A percentile compares a stretch with the other conserved stretches of the same genome.
Evolutionary conservation across 768 basidiomycete genomes (phyloP).

Genomic region (Mycena crocata): DNA sequence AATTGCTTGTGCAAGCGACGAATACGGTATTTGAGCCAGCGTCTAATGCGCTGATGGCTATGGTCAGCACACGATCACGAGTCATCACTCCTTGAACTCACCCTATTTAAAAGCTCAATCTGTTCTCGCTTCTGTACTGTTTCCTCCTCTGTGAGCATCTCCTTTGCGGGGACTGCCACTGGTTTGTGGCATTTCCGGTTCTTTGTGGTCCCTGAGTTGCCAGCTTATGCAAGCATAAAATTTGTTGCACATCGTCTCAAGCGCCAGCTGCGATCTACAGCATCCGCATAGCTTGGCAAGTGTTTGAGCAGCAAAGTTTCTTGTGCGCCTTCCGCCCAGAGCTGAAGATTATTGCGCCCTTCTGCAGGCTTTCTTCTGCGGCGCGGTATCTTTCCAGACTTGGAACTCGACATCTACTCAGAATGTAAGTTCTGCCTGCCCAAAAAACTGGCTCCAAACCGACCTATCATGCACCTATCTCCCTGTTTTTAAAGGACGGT

Average conservation of each 20-base stretch:
- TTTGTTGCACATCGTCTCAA: not conserved
- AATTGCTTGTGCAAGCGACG: not conserved
- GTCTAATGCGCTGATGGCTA: constrained; percentile 1
- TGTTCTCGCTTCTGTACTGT: not conserved
- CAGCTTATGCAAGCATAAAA: constrained; percentile 10
- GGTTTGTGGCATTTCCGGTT: not conserved
- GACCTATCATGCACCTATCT: too few species aligned
- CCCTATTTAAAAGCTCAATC: not conserved
- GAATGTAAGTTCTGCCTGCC: too few species aligned
- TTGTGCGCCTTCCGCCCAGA: constrained; percentile 9
- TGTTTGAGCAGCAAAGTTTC: not conserved
- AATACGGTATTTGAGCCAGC: constrained; percentile 11
- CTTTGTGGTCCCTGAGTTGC: not conserved
- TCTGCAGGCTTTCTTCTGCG: not conserved
- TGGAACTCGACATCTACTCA: too few species aligned
- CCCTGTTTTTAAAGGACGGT: too few species aligned
- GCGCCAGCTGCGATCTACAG: not conserved
- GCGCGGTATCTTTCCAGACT: too few species aligned
- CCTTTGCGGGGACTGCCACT: not conserved
- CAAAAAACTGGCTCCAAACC: too few species aligned
- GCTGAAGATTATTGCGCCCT: not conserved
- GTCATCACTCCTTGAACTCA: not conserved
- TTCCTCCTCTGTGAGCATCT: not conserved
- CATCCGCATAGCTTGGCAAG: not conserved
- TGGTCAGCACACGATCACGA: not conserved